These are phyloP conservation scores for Calonectria honghensis DNA, from an alignment of 2,329 filamentous ascomycete genomes.

Conservation along the genomic window DNA sequence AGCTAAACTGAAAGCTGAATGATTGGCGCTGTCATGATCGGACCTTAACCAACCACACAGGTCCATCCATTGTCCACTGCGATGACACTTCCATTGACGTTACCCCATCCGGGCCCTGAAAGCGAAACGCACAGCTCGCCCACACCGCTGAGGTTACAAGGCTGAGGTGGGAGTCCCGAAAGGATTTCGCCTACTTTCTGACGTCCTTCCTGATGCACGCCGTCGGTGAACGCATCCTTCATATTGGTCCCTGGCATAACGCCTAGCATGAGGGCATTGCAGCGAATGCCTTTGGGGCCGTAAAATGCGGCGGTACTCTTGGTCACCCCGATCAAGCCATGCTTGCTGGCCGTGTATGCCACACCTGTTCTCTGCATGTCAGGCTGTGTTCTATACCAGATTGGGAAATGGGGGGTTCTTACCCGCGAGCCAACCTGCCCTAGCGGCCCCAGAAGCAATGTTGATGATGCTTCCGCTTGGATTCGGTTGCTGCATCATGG, in stretches of 20 bases:
- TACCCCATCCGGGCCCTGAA: background rate
- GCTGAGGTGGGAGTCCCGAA: background rate
- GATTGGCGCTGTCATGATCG: background rate
- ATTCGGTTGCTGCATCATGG: background rate
- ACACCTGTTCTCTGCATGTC: background rate
- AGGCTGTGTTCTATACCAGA: background rate
- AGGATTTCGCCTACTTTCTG: constrained; percentile 4
- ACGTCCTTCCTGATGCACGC: background rate
- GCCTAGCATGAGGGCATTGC: constrained; percentile 1
- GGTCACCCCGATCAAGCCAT: background rate
- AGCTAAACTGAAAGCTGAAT: background rate
- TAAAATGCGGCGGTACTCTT: constrained; percentile 3
- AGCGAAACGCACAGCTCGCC: constrained; percentile 1
- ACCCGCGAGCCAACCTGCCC: background rate
- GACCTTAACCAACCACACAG: background rate
- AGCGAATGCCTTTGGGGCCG: constrained; percentile 5
- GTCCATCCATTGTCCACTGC: constrained; percentile 2
- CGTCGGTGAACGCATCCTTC: constrained; percentile 2
- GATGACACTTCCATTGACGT: constrained; percentile 3
- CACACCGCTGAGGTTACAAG: background rate
- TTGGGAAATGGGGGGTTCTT: too few species aligned
- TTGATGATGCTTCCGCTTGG: constrained; percentile 14
- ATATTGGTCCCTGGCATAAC: constrained; percentile 5
- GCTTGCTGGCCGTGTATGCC: background rate
- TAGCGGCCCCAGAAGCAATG: constrained; percentile 4